phyloP scores from a whole-genome alignment of 306 rosid species.

The Cucurbita pepo region DNA sequence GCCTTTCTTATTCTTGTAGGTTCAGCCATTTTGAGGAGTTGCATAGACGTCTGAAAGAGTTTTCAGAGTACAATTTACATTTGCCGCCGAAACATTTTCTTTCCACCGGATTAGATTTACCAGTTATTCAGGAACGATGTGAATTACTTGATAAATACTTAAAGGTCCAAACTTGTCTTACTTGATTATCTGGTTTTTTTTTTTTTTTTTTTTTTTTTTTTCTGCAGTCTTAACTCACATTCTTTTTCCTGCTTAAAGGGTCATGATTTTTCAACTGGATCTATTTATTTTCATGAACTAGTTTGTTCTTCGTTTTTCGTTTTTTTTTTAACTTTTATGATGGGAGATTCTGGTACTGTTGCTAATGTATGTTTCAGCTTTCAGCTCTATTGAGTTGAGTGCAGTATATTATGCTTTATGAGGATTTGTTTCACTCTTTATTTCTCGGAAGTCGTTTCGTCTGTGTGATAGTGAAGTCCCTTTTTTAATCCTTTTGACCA shows the following conservation, averaged over 20 bases:
- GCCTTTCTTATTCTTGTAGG: slow-evolving; percentile 23
- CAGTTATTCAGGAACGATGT: slow-evolving; percentile 79
- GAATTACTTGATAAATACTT: slow-evolving; percentile 64
- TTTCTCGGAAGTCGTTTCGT: not conserved
- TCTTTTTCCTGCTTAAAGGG: not conserved
- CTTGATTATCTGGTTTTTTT: not conserved
- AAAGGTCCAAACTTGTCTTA: slow-evolving; percentile 37
- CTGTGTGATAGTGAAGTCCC: not conserved
- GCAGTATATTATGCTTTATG: not conserved
- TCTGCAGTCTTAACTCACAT: not conserved
- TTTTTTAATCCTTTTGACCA: slow-evolving; percentile 6
- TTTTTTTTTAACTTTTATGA: not conserved
- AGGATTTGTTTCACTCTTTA: not conserved
- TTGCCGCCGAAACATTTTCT: slow-evolving; percentile 97
- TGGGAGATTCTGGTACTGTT: not conserved
- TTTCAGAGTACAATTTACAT: slow-evolving; percentile 78
- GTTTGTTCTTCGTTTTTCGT: not conserved
- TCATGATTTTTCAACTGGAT: not conserved
- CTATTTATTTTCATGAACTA: not conserved
- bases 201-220: not conserved
- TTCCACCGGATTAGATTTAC: slow-evolving; percentile 79
- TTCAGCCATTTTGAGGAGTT: slow-evolving; percentile 99
- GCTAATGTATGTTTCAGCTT: not conserved
- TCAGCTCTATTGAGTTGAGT: not conserved
- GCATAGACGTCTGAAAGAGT: slow-evolving; percentile 84